Evolutionary conservation across 208 protist genomes (phyloP).

Genomic region (Trichomonas tenax): DNA sequence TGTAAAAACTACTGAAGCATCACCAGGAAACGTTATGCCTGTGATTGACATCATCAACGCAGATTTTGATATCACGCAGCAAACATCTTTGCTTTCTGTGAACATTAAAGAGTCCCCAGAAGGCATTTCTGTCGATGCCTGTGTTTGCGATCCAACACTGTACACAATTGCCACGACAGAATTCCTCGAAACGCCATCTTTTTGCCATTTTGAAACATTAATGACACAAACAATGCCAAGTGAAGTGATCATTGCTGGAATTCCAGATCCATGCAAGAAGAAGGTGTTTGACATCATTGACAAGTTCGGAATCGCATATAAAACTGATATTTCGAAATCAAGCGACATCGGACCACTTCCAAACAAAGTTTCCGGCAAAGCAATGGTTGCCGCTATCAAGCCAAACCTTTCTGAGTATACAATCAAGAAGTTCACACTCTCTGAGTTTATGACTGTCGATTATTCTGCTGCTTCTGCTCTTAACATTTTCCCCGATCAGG

Average conservation of each 20-base stretch:
- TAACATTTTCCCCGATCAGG: background rate
- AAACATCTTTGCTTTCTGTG: background rate
- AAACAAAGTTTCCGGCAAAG: background rate
- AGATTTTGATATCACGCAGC: background rate
- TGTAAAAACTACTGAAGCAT: background rate
- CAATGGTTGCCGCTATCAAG: background rate
- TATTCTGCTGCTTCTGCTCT: background rate
- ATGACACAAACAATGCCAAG: conserved; percentile 15
- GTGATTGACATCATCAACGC: background rate
- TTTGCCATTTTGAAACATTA: background rate
- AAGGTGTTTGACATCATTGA: background rate
- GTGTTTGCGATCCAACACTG: background rate
- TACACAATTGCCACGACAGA: conserved; percentile 7
- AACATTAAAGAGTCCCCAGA: background rate
- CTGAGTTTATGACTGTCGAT: background rate
- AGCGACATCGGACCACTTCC: background rate
- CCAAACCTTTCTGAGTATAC: background rate
- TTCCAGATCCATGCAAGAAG: background rate
- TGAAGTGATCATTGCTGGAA: background rate
- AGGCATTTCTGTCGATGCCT: background rate
- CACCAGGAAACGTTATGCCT: background rate
- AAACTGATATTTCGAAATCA: background rate
- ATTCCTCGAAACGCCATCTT: background rate
- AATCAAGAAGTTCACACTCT: background rate
- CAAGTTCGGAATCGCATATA: background rate